Evolutionary conservation across 2,329 filamentous ascomycete species (phyloP), one percentile per base, ranked within the genome.

Genomic region (Pyrenophora seminiperda): DNA sequence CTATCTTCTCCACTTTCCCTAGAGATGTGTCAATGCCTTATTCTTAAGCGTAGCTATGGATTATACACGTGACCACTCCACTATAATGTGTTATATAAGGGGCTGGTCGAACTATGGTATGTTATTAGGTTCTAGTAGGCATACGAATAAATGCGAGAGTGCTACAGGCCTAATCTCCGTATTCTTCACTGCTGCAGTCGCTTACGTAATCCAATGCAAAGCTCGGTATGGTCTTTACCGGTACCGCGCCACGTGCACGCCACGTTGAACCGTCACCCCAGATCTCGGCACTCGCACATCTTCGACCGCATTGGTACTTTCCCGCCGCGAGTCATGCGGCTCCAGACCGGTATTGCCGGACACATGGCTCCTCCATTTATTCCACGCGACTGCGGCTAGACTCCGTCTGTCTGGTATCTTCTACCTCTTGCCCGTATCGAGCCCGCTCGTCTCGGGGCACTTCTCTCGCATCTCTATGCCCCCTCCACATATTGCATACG

Each of bases 341-440:
- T 17, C 37, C 31, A 14, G 22, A n/a, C n/a, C n/a, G n/a, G n/a
- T n/a, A n/a, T n/a, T n/a, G 24, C 24, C 18, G 42, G 37, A 15
- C 27, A 19, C 18, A 22, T 36, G 37, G 38, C 20, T 32, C 13
- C 32, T 47, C 43, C 39, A 44, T 38, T 22, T 20, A 24, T 15
- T 31, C 29, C 42, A 54, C 36, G 42, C 47, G 48, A 51, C 29
- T 44, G 31, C 30, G 42, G 39, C 37, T 53, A 55, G 48, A 43
- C 37, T 38, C 30, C 43, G 34, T 27, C 31, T 33, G 33, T 24
- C 31, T 20, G 19, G 31, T 47, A 47, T 41, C 47, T 46, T 30
- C 31, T 30, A 36, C 17, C 33, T 27, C 9, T 10, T 42, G 39
- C 53, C 47, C 50, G 54, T 40, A 39, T 54, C 39, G 55, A 53